phyloP scores from a whole-genome alignment of 139 green algal genomes.

The Micractinium sp. region DNA sequence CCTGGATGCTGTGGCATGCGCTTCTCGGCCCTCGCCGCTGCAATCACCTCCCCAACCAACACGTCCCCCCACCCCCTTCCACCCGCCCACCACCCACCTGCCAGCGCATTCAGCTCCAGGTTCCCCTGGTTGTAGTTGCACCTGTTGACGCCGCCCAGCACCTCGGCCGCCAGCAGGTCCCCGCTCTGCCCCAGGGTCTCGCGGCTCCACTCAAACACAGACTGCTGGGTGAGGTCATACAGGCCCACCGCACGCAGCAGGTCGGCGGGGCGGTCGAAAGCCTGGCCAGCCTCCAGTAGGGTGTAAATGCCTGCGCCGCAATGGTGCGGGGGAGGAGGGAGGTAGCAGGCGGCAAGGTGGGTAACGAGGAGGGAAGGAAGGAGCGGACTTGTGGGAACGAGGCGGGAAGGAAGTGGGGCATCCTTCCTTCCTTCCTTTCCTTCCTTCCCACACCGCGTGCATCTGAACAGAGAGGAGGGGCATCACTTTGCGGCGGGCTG shows the following conservation, averaged over 20 bases:
- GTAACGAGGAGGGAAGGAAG: too few relatives aligned
- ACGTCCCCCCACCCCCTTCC: not conserved
- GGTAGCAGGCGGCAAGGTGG: not conserved
- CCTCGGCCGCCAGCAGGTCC: constrained; percentile 50
- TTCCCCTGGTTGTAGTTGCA: constrained; percentile 79
- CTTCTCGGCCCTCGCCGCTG: not conserved
- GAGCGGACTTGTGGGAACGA: too few relatives aligned
- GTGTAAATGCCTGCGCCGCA: constrained; percentile 56
- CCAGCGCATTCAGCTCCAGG: constrained; percentile 64
- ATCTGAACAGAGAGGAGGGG: too few relatives aligned
- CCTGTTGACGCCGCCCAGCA: constrained; percentile 57
- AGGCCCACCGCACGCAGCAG: constrained; percentile 55
- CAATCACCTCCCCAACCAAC: not conserved
- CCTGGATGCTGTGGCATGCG: too few relatives aligned
- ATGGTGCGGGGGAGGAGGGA: constrained; percentile 6
- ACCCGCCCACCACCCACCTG: constrained; percentile 48
- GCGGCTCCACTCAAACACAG: constrained; percentile 29
- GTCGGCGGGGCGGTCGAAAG: constrained; percentile 49
- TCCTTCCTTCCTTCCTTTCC: too few relatives aligned
- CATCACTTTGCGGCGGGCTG: too few relatives aligned
- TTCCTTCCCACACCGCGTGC: too few relatives aligned
- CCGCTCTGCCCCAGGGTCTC: constrained; percentile 12
- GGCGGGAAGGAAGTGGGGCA: too few relatives aligned
- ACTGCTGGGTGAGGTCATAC: constrained; percentile 62
- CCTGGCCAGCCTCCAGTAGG: constrained; percentile 35